Evolutionary conservation across 2,329 filamentous ascomycete genomes (phyloP).

Genomic region (Dryadomyces quercivorus): DNA sequence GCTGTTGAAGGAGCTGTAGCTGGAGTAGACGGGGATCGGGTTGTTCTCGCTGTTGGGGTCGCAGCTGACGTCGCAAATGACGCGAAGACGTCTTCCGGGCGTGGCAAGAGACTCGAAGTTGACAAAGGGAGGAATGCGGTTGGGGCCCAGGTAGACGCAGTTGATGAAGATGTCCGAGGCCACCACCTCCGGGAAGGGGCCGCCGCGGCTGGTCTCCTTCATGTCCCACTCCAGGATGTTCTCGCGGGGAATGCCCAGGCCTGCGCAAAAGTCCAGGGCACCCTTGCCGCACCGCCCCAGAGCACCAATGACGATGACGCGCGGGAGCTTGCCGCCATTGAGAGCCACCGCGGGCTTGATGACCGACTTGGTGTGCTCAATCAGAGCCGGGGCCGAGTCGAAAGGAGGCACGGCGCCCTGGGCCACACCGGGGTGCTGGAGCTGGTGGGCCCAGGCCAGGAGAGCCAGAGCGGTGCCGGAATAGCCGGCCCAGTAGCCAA

Average conservation of each 20-base stretch:
- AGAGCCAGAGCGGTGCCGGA: conserved; percentile 62
- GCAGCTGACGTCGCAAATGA: conserved; percentile 69
- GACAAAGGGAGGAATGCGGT: conserved; percentile 69
- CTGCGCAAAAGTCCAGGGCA: conserved; percentile 66
- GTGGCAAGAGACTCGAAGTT: conserved; percentile 55
- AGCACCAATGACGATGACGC: conserved; percentile 73
- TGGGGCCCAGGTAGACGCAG: conserved; percentile 66
- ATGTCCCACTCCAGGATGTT: conserved; percentile 64
- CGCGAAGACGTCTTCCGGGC: conserved; percentile 59
- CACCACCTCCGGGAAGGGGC: conserved; percentile 68
- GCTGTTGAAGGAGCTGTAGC: conserved; percentile 76
- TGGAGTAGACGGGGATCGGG: conserved; percentile 63
- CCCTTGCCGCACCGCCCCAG: conserved; percentile 76
- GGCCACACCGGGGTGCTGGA: conserved; percentile 37
- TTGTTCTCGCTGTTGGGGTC: conserved; percentile 58
- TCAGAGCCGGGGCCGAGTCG: conserved; percentile 40
- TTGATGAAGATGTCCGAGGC: conserved; percentile 71
- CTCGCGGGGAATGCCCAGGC: conserved; percentile 57
- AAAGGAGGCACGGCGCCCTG: conserved; percentile 5
- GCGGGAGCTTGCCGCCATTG: conserved; percentile 49
- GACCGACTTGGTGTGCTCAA: conserved; percentile 60
- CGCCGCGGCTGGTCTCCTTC: conserved; percentile 62
- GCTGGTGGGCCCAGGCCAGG: conserved; percentile 74
- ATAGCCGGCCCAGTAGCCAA: conserved; percentile 66
- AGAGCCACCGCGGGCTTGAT: conserved; percentile 53